Evolutionary conservation across 352 stramenopile genomes (phyloP), one percentile per base, ranked within the genome.

Genomic region (Pythium chondricola): DNA sequence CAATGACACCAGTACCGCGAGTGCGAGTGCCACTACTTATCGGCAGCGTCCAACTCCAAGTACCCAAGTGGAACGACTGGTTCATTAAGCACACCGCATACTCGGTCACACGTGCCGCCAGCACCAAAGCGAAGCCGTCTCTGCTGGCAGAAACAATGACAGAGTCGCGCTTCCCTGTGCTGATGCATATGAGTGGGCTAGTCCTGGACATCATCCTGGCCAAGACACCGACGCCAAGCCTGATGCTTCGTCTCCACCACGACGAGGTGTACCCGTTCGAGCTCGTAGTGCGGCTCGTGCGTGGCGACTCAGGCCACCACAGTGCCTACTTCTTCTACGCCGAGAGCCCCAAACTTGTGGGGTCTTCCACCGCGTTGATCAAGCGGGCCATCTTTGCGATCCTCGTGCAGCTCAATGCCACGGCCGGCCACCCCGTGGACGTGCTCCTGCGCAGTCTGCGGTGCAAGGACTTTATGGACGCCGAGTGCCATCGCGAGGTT

Each of bases 51-150:
- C 55, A 83, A 25, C 65, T 89, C 13, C 67, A 72, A 25, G 81
- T 90, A 25, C 53, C 65, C 22, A 33, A 66, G n/a, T 90, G 78
- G 78, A 90, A 90, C 44, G 60, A 65, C 31, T 85, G 71, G 53
- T 64, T 88, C 51, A 74, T 64, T 36, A 52, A 64, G 17, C 69
- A 85, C 27, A 78, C 63, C 53, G 22, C 31, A 5, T 43, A 50
- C 21, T 31, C 48, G 7, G 36, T 74, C n/a, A 7, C 61, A 11
- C 36, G 11, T 11, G 32, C 41, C 14, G 52, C 48, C 10, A 39
- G 41, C 2, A 35, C 30, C n/a, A 25, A 41, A 4, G 48, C 53
- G 10, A 61, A 69, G 38, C 48, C 59, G 7, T 17, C 71, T 32
- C 37, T 46, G 2, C 48, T 52, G 17, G n/a, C 57, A 0, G 36